Evolutionary conservation across 352 stramenopile genomes (phyloP), one percentile per base, ranked within the genome.

Genomic region (Halophytophthora polymorphica): DNA sequence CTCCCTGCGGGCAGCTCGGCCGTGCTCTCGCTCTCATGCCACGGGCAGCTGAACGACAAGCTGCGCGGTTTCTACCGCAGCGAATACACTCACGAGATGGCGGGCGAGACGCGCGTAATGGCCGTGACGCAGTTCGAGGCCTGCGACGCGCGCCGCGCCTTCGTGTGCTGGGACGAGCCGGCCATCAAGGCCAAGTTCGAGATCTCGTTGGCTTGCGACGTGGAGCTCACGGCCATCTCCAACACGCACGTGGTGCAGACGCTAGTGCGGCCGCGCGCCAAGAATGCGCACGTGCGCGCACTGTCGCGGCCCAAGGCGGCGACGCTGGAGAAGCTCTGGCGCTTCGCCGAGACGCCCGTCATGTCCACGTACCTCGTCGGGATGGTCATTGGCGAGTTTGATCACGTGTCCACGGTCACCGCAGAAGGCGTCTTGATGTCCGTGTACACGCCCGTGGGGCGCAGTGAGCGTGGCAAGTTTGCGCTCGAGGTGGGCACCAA

Each of bases 91-190:
- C 86, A 97, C 43, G 74, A 89, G 43, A 80, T 97, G 31, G 78
- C 96, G 13, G 90, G 89, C 2, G 81, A 98, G 54, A 83, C 66
- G 48, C 94, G 96, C 36, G 68, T 98, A 25, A 98, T 99, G 85
- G 96, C 95, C 3, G 96, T 94, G 22, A 89, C 80, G 46, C 77
- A 91, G 58, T 92, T 91, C 45, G 74, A 84, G 50, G 84, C 86
- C 38, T 88, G 88, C 45, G 84, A 97, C 45, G 86, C 87, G n/a
- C 84, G 96, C 43, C 84, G 93, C 18, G 95, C 93, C 22, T 99
- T 99, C 62, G 95, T 96, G 7, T 99, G 97, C 76, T 98, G 96
- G 86, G 97, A 99, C 69, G 97, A 99, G 69, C 97, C 97, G 2
- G 86, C 90, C 14, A 75, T 96, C 31, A 99, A 99, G 75, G 95